These are phyloP conservation scores for Erythrophleum fordii DNA, from an alignment of 306 rosid genomes.

Conservation along the genomic window DNA sequence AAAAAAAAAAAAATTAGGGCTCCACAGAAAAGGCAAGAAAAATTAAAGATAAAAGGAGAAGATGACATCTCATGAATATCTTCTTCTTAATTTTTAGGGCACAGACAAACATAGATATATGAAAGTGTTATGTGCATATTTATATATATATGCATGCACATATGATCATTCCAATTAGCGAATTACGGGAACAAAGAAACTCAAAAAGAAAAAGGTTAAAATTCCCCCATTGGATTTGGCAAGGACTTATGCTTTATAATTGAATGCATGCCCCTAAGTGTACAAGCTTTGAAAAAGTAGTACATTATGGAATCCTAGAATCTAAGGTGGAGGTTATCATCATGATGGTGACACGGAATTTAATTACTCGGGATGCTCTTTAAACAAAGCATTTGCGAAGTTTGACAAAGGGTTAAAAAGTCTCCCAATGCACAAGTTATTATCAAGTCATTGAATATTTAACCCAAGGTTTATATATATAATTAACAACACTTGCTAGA, in stretches of 20 bases:
- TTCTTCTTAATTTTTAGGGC: neutral
- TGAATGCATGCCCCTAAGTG: slow-evolving; percentile 27
- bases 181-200: neutral
- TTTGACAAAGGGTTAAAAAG: slow-evolving; percentile 21
- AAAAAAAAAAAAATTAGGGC: neutral
- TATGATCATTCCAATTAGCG: neutral
- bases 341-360: slow-evolving; percentile 45
- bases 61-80: neutral
- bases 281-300: slow-evolving; percentile 24
- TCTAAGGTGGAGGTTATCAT: slow-evolving; percentile 33
- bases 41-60: neutral
- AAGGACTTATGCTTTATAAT: slow-evolving; percentile 3
- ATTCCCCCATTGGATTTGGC: slow-evolving; percentile 24
- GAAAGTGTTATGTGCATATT: neutral
- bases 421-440: slow-evolving; percentile 6
- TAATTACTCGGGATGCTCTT: slow-evolving; percentile 30
- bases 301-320: slow-evolving; percentile 33
- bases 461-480: slow-evolving; percentile 19
- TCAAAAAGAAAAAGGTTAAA: slow-evolving; percentile 10
- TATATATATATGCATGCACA: too few species aligned
- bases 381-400: slow-evolving; percentile 19
- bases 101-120: neutral
- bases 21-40: neutral
- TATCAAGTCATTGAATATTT: slow-evolving; percentile 29
- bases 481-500: neutral